phyloP scores from a whole-genome alignment of 2,329 filamentous ascomycete species.

The Pezicula radicicola region DNA sequence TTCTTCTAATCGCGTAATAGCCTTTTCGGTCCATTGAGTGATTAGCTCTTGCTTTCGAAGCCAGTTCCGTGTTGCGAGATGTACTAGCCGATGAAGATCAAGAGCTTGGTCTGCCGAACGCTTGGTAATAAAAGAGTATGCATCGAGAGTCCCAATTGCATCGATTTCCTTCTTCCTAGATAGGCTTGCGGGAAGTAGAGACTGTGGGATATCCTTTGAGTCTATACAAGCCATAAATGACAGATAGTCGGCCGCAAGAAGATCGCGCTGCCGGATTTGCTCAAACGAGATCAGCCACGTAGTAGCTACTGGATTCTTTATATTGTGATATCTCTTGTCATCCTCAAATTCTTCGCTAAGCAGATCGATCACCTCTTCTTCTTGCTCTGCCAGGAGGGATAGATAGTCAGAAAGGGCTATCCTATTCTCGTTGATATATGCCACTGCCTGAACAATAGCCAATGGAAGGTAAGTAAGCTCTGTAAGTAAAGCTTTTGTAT shows the following conservation, averaged over 20 bases:
- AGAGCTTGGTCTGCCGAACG: conserved; percentile 3
- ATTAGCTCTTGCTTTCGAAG: conserved; percentile 8
- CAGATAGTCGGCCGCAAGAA: conserved; percentile 32
- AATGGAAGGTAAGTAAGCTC: conserved; percentile 37
- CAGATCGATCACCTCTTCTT: conserved; percentile 28
- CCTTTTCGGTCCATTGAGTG: conserved; percentile 6
- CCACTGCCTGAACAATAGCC: conserved; percentile 36
- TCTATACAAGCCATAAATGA: conserved; percentile 38
- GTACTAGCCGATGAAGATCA: conserved; percentile 16
- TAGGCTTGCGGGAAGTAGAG: conserved; percentile 26
- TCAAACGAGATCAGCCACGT: conserved; percentile 40
- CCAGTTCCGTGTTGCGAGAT: conserved; percentile 16
- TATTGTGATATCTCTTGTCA: conserved; percentile 26
- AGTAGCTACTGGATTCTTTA: conserved; percentile 36
- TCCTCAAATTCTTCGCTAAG: conserved; percentile 34
- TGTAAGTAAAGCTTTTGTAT: conserved; percentile 19
- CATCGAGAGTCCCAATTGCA: conserved; percentile 13
- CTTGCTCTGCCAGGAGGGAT: conserved; percentile 24
- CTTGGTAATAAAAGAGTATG: conserved; percentile 15
- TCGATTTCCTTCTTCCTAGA: conserved; percentile 5
- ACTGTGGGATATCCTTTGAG: conserved; percentile 34
- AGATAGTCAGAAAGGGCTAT: conserved; percentile 30
- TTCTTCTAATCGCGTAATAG: conserved; percentile 9
- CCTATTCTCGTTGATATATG: conserved; percentile 34
- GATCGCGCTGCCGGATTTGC: conserved; percentile 27